These are phyloP conservation scores for Claviceps maximensis DNA, from an alignment of 2,329 filamentous ascomycete genomes.

Conservation along the genomic window DNA sequence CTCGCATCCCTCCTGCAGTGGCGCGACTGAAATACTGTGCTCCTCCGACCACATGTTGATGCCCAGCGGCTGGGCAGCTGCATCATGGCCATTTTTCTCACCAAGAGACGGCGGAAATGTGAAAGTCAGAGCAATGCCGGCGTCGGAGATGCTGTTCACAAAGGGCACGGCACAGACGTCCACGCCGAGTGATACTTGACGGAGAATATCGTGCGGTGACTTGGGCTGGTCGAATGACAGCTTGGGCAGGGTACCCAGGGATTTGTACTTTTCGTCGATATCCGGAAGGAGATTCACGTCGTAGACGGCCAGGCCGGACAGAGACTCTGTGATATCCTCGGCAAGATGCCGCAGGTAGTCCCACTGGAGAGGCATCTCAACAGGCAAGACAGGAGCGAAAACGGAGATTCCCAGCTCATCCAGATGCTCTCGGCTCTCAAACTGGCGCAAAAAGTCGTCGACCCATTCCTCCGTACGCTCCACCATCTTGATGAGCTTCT, in stretches of 20 bases:
- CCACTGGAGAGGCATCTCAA: slow-evolving; percentile 62
- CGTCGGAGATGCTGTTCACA: slow-evolving; percentile 60
- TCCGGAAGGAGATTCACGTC: slow-evolving; percentile 56
- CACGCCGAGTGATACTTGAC: slow-evolving; percentile 61
- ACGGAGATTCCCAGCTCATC: slow-evolving; percentile 26
- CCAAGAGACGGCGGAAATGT: slow-evolving; percentile 42
- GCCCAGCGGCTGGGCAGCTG: slow-evolving; percentile 41
- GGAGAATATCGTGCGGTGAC: slow-evolving; percentile 65
- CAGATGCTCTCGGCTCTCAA: slow-evolving; percentile 14
- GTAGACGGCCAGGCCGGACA: slow-evolving; percentile 69
- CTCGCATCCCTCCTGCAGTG: slow-evolving; percentile 49
- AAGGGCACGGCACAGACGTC: slow-evolving; percentile 74
- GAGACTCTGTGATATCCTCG: slow-evolving; percentile 41
- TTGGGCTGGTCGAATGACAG: slow-evolving; percentile 58
- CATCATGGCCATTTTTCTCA: background rate
- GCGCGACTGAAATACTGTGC: slow-evolving; percentile 48
- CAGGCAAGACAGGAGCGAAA: slow-evolving; percentile 59
- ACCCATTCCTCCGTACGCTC: slow-evolving; percentile 79
- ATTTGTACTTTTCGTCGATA: slow-evolving; percentile 38
- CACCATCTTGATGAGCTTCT: slow-evolving; percentile 69
- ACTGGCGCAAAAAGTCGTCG: slow-evolving; percentile 45
- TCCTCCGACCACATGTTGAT: slow-evolving; percentile 60
- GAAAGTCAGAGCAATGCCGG: slow-evolving; percentile 74
- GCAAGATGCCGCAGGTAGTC: slow-evolving; percentile 65
- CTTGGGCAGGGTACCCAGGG: slow-evolving; percentile 52